A percentile compares a stretch with the other conserved stretches of the same genome.
phyloP scores from a whole-genome alignment of 169 alveolate species.

The Condylostoma magnum region DNA sequence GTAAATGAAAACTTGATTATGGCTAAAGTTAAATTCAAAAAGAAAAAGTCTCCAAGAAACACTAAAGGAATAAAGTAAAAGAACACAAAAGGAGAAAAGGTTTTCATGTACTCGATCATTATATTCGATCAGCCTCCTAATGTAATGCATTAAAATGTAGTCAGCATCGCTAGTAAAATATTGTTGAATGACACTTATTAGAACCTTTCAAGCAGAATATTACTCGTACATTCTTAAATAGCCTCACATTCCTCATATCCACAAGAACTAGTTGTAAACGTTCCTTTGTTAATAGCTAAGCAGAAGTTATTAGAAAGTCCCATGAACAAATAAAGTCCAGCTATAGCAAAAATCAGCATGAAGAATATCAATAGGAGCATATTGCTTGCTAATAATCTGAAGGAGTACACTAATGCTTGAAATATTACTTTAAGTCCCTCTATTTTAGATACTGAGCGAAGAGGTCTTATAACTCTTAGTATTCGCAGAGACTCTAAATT shows the following conservation, averaged over 20 bases:
- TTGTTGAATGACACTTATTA: slow-evolving; percentile 22
- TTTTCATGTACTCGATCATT: slow-evolving; percentile 12
- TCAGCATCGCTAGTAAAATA: slow-evolving; percentile 1
- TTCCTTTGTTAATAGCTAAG: slow-evolving; percentile 45
- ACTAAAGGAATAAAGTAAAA: slow-evolving; percentile 34
- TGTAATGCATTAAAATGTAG: slow-evolving; percentile 31
- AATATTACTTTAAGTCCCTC: slow-evolving; percentile 59
- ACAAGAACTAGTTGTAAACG: neutral
- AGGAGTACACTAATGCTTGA: slow-evolving; percentile 50
- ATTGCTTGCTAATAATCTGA: slow-evolving; percentile 47
- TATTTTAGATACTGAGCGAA: slow-evolving; percentile 63
- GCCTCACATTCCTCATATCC: slow-evolving; percentile 2
- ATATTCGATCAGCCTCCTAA: slow-evolving; percentile 34
- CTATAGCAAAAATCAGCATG: slow-evolving; percentile 64
- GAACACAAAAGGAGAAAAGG: neutral
- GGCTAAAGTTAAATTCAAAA: slow-evolving; percentile 40
- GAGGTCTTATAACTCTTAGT: slow-evolving; percentile 63
- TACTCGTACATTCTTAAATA: neutral
- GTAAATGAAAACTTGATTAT: slow-evolving; percentile 22
- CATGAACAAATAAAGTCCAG: slow-evolving; percentile 64
- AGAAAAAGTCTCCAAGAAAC: slow-evolving; percentile 38
- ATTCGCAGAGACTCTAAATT: slow-evolving; percentile 59
- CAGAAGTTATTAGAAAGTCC: slow-evolving; percentile 63
- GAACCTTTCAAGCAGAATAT: neutral
- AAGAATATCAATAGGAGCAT: slow-evolving; percentile 52